Base-by-base conservation (phyloP, 2,329 filamentous ascomycete species). In the Teratosphaeria epicoccoides region DNA sequence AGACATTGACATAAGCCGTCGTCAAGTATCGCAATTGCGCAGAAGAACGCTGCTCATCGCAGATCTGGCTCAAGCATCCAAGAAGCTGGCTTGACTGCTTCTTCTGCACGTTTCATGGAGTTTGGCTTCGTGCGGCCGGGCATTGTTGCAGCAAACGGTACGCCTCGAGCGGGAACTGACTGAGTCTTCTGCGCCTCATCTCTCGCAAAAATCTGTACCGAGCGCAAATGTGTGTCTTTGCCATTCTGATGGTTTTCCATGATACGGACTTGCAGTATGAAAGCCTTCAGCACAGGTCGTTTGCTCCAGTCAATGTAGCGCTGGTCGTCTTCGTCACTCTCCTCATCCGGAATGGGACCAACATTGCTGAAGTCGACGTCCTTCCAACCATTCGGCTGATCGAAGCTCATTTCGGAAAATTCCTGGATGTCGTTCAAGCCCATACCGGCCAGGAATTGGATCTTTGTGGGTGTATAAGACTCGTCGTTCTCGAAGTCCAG, bases 231-330 rank as follows among this genome's bases (percentile, higher is more conserved):
- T n/a, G 93, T 98, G 67, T 98, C 93, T 68, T 98, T 98, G 57
- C 93, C 93, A 68, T 98, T 98, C 71, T 98, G 93, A 68, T 98
- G 93, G 65, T 98, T 98, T 72, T 97, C 93, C 49, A 91, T 79
- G 47, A 98, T 84, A 59, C 87, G 83, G 63, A 97, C 83, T 68
- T 97, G 90, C 24, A 98, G 77, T 25, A 97, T 81, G 72, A 91
- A 95, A 14, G 87, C 89, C 54, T 90, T 82, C 17, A 97, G 79
- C 1, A 90, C 86, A 61, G 74, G 74, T 79, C 85, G 63, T 82
- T 82, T 46, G 75, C 76, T 46, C 79, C 81, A 66, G 51, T 68
- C 60, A 14, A 64, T 53, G 46, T 61, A 59, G 61, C 64, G 63
- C 58, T 56, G 65, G 4, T 49, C 52, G 6, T 63, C 58, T 3